Percentiles rank a stretch among this genome's conserved stretches.
These are phyloP conservation scores for Tylopilus sp. DNA, from an alignment of 768 basidiomycete species.

Conservation along the genomic window DNA sequence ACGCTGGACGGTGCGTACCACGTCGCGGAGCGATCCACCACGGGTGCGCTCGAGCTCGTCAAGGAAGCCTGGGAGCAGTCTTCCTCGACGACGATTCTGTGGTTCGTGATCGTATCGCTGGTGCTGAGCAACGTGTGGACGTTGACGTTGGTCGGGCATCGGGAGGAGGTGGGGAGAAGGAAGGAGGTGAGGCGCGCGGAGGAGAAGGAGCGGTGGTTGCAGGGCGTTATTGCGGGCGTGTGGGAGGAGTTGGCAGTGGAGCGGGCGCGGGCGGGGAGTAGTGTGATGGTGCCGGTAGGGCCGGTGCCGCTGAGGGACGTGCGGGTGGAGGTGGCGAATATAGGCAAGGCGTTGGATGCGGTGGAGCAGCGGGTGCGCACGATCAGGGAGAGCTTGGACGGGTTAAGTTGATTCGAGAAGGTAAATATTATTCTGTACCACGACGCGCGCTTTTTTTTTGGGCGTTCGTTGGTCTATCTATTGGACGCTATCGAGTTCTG, in stretches of 20 bases:
- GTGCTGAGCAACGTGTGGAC: slow-evolving; percentile 82
- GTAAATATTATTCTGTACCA: not conserved
- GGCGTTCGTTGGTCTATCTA: not conserved
- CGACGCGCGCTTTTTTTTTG: too few relatives aligned
- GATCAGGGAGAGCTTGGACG: slow-evolving; percentile 43
- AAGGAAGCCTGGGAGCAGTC: slow-evolving; percentile 78
- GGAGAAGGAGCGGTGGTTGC: slow-evolving; percentile 74
- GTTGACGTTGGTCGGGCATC: slow-evolving; percentile 43
- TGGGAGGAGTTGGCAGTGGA: slow-evolving; percentile 65
- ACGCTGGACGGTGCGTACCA: slow-evolving; percentile 74
- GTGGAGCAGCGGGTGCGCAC: slow-evolving; percentile 53
- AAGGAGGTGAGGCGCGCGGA: slow-evolving; percentile 53
- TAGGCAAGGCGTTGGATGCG: slow-evolving; percentile 50
- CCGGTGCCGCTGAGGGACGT: slow-evolving; percentile 29
- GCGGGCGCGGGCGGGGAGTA: slow-evolving; percentile 28
- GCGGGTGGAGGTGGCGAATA: slow-evolving; percentile 45
- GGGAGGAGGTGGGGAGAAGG: slow-evolving; percentile 41
- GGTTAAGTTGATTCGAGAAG: slow-evolving; percentile 23
- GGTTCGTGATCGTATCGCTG: slow-evolving; percentile 66
- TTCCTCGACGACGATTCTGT: slow-evolving; percentile 66
- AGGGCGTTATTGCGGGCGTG: slow-evolving; percentile 65
- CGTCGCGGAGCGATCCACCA: slow-evolving; percentile 68
- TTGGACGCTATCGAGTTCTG: not conserved
- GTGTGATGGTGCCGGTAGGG: slow-evolving; percentile 15
- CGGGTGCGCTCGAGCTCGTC: slow-evolving; percentile 73